Conservation (phyloP, 768 basidiomycete genomes). For the Hygrophorus pudorinus region DNA sequence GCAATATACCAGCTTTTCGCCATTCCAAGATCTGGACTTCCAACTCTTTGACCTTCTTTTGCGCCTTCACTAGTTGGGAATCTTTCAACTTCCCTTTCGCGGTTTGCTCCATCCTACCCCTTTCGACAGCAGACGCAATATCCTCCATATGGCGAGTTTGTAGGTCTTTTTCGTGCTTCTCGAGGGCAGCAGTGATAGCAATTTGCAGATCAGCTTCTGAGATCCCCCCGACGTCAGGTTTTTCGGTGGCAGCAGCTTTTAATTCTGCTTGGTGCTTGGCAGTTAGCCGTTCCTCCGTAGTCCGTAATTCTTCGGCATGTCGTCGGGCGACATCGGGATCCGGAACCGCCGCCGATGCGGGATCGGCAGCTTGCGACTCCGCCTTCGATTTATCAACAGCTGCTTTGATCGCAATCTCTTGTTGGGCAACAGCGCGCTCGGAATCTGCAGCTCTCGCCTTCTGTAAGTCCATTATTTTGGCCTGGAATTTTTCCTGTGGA, state of each 20-base stretch:
- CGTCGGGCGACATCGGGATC: conserved; percentile 36
- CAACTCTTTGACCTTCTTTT: conserved; percentile 56
- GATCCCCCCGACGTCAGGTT: conserved; percentile 12
- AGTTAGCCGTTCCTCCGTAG: conserved; percentile 41
- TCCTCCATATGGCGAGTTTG: conserved; percentile 43
- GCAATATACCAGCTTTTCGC: conserved; percentile 40
- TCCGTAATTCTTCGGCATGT: conserved; percentile 51
- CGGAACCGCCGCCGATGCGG: conserved; percentile 13
- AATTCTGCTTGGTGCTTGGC: conserved; percentile 46
- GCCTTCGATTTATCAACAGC: conserved; percentile 48
- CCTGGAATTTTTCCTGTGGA: conserved; percentile 52
- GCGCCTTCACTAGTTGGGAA: conserved; percentile 49
- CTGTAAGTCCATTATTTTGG: conserved; percentile 40
- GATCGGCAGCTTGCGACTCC: conserved; percentile 25
- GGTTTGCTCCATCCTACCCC: conserved; percentile 53
- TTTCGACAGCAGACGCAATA: conserved; percentile 55
- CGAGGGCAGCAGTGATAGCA: conserved; percentile 39
- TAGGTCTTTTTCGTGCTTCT: conserved; percentile 36
- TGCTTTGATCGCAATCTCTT: conserved; percentile 40
- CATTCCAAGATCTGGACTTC: conserved; percentile 53
- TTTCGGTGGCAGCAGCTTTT: conserved; percentile 36
- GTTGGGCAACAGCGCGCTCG: conserved; percentile 30
- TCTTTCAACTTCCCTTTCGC: conserved; percentile 66
- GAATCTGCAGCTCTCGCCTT: conserved; percentile 39
- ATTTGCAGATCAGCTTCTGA: conserved; percentile 21